A percentile compares a stretch with the other conserved stretches of the same genome.
Evolutionary conservation across 2,329 filamentous ascomycete species (phyloP).

Genomic region (Neoarthrinium moseri): DNA sequence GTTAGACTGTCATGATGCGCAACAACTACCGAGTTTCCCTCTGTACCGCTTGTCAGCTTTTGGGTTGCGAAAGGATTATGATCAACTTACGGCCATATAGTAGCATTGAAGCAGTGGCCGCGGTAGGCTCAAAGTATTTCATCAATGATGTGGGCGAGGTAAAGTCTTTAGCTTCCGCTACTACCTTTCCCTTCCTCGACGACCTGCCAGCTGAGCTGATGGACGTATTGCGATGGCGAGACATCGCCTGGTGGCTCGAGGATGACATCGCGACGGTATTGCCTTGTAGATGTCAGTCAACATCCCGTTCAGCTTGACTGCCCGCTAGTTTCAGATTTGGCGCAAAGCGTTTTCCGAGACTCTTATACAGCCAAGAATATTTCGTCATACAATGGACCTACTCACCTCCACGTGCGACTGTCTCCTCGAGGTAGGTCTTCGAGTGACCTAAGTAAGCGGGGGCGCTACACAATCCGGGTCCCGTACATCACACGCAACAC

Average conservation of each 20-base stretch:
- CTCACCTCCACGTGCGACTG: conserved; percentile 29
- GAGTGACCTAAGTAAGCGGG: conserved; percentile 36
- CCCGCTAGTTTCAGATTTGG: too few relatives aligned
- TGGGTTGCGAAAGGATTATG: background rate
- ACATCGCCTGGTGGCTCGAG: conserved; percentile 42
- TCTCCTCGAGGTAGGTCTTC: conserved; percentile 31
- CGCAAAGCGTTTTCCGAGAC: too few relatives aligned
- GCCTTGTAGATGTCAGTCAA: conserved; percentile 22
- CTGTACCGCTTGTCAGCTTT: conserved; percentile 13
- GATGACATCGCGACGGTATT: conserved; percentile 54
- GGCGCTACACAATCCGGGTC: conserved; percentile 39
- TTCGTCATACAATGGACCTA: conserved; percentile 10
- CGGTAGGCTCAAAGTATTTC: conserved; percentile 77
- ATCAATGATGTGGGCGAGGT: conserved; percentile 45
- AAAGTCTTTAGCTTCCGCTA: conserved; percentile 49
- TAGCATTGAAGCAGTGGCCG: conserved; percentile 87
- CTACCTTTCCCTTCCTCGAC: conserved; percentile 41
- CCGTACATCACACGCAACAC: conserved; percentile 42
- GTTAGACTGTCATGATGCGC: conserved; percentile 90
- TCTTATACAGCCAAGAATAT: conserved; percentile 13
- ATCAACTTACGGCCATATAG: conserved; percentile 64
- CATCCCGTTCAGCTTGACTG: conserved; percentile 14
- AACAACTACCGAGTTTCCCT: conserved; percentile 79
- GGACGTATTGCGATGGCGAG: conserved; percentile 59
- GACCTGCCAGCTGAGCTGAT: conserved; percentile 54